Evolutionary conservation across 2,329 filamentous ascomycete species (phyloP), one percentile per base, ranked within the genome.

Genomic region (Cladosporium sp.): DNA sequence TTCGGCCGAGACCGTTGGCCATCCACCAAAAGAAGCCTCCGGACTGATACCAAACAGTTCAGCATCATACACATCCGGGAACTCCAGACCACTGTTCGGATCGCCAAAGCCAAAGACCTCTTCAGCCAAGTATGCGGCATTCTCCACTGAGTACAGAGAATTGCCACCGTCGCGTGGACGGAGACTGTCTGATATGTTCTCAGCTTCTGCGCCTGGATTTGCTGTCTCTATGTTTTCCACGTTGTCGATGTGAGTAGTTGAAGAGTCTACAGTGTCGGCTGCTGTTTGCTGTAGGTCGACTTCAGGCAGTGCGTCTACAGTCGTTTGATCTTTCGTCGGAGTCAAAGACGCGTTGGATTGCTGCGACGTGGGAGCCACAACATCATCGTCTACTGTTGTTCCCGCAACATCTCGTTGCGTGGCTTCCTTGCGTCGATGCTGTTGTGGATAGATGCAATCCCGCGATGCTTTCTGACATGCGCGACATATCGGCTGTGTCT

Each of bases 391-490:
- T 6, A 8, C 30, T n/a, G 21, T 15, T 4, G 24, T 51, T 1
- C 26, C 3, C 26, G 3, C 14, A 5, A 5, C 14, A 24, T 30
- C 36, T 7, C 26, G 36, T 10, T 34, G 55, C 21, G 14, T 24
- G 7, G 11, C 36, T 26, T n/a, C 36, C 15, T 47, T 38, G 10
- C 34, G 38, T n/a, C 28, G 57, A 26, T 30, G 21, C 4, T 15
- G 24, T 30, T 47, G 57, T 24, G 57, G 57, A 71, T 80, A 80
- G 21, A 77, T 67, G 69, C 80, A 82, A 62, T 77, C 75, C 66
- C 78, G 77, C 51, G 77, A 73, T 44, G 75, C 76, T 67, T 80
- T 81, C 41, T 72, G 68, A 69, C 80, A 82, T 70, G 76, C 77
- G 36, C 74, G 73, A 69, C 80, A 81, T 28, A 73, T 73, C 24